Evolutionary conservation across 164 flowering plant genomes (phyloP), one percentile per base, ranked within the genome.

Genomic region (Chimonanthus praecox): DNA sequence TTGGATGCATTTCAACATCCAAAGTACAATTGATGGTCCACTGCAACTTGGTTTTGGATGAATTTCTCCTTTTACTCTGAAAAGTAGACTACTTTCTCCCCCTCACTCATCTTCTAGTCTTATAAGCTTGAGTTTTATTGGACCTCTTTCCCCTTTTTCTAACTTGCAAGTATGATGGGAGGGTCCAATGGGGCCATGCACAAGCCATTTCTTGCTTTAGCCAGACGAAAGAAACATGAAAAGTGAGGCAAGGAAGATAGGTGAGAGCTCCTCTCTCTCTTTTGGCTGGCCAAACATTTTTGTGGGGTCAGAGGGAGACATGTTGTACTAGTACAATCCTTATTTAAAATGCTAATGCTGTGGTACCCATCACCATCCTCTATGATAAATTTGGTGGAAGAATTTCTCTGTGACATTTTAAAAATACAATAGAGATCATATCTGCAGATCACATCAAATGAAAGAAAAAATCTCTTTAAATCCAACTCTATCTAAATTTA

Each of bases 171-270:
- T 47, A 50, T 69, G 61, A 69, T 69, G 71, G 62, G 49, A 66
- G 71, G 71, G 71, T 69, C 60, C 71, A 69, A 20, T 49, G 16
- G 5, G 18, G 47, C 20, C 15, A 11, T 46, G 48, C 72, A 70
- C 63, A 51, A 70, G 73, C 49, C 61, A 45, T 49, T 49, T 66
- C 61, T 72, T 72, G 74, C 74, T 64, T 64, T 65, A 72, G 64
- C 49, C 6, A 64, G 74, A 64, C 74, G 74, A 72, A 72, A 72
- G 74, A 72, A 72, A 72, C 74, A 72, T 65, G 61, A 49, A 72
- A 72, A 72, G 51, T 6, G 67, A 50, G 44, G 44, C 9, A 33
- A 8, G 58, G 18, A 2, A 15, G 68, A n/a, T 64, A 61, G 68
- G 60, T 20, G 60, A 47, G 15, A 65, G 61, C 64, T 64, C 64